Base-by-base conservation (phyloP, 2,329 filamentous ascomycete species). In the Macroventuria anomochaeta region DNA sequence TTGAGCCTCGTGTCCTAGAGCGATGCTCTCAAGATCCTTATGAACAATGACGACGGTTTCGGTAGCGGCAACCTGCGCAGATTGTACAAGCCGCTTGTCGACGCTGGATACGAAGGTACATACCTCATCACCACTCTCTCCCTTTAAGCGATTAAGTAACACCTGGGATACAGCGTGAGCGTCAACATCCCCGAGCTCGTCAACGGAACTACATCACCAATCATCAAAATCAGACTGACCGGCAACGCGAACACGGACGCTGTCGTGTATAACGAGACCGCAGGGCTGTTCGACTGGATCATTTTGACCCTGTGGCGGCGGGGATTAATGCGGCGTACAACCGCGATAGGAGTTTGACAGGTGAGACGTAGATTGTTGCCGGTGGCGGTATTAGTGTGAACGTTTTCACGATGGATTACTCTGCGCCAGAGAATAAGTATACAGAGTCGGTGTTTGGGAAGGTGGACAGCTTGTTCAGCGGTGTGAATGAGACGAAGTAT, bases 321-420 rank as follows among this genome's bases (percentile, higher is more conserved):
- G 80, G 78, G 1, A 70, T 79, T 2, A 83, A 83, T 46, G 63
- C 70, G 1, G 82, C 80, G 51, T 78, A 82, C 58, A 82, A 83
- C 41, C 81, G 81, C 1, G 77, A 83, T 48, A 81, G 80, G 63
- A 68, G 65, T 6, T 63, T 83, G n/a, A 79, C 79, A 0, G 80
- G 81, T 0, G 81, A 84, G 73, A 81, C 79, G 1, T 75, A 73
- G 32, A 71, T 82, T 2, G 74, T 83, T 10, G 72, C 76, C 42
- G 68, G 72, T 12, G 78, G 77, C 0, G 78, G 73, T 33, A 67
- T 76, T 2, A 71, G 72, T 47, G 75, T 83, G 2, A 77, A 71
- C 0, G 69, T 81, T 0, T 83, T 82, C 53, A 81, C 79, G 0
- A 75, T 82, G 17, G 81, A 83, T 50, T 82, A 81, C 55, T 76